Conservation (phyloP, 805 yeast genomes). For the Debaryomyces prosopidis region DNA sequence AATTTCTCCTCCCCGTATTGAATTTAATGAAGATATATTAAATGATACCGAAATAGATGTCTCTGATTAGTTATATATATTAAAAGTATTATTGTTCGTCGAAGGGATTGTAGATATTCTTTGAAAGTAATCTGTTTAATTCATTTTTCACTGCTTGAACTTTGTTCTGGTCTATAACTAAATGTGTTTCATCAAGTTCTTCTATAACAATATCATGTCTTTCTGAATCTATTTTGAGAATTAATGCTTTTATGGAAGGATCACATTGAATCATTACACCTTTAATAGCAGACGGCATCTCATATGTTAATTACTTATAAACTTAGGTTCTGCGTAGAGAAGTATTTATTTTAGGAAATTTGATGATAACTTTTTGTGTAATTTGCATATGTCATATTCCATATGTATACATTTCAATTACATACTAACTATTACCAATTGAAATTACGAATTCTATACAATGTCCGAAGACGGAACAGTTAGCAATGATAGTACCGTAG, state of each 20-base stretch:
- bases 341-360: neutral
- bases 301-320: neutral
- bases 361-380: neutral
- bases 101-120: conserved; percentile 82
- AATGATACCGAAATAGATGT: conserved; percentile 16
- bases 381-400: neutral
- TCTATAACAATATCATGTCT: conserved; percentile 67
- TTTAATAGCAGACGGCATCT: conserved; percentile 44
- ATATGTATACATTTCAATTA: too few species aligned
- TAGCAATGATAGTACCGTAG: too few species aligned
- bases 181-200: conserved; percentile 90
- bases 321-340: neutral
- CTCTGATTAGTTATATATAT: neutral
- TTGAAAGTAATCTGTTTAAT: conserved; percentile 70
- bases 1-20: conserved; percentile 2
- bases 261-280: conserved; percentile 61
- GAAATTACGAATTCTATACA: too few species aligned
- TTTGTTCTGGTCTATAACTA: conserved; percentile 75
- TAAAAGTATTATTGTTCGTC: conserved; percentile 60
- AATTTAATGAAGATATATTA: conserved; percentile 28
- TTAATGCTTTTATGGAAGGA: conserved; percentile 88
- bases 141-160: conserved; percentile 77
- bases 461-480: too few species aligned
- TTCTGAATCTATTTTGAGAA: conserved; percentile 76
- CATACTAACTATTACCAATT: too few species aligned